A percentile compares a stretch with the other conserved stretches of the same genome.
Evolutionary conservation across 257 asterid species (phyloP).

Genomic region (Fraxinus pennsylvanica): DNA sequence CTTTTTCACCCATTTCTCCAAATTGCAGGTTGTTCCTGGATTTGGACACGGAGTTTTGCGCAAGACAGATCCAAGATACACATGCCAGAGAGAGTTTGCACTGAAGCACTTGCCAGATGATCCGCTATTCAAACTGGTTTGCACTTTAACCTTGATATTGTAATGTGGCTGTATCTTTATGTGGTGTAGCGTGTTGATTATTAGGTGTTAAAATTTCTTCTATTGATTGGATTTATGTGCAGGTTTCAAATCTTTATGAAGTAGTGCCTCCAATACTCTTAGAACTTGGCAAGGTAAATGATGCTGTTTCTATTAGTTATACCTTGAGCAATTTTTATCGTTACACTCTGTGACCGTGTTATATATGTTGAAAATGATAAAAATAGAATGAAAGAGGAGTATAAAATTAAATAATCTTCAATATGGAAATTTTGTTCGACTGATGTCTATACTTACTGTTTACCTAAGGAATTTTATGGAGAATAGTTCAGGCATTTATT

Average conservation of each 20-base stretch:
- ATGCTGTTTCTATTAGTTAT: background rate
- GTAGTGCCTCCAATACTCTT: slow-evolving; percentile 84
- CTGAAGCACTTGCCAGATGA: slow-evolving; percentile 89
- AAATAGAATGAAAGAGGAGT: background rate
- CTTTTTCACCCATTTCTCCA: background rate
- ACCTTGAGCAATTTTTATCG: background rate
- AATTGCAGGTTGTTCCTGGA: slow-evolving; percentile 87
- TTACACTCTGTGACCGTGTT: slow-evolving; percentile 10
- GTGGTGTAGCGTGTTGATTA: background rate
- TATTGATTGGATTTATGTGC: slow-evolving; percentile 10
- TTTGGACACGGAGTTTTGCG: slow-evolving; percentile 92
- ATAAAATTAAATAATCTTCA: background rate
- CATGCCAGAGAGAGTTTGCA: slow-evolving; percentile 91
- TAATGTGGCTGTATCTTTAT: slow-evolving; percentile 3
- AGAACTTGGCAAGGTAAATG: slow-evolving; percentile 83
- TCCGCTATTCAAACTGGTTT: slow-evolving; percentile 83
- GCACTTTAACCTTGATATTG: slow-evolving; percentile 22
- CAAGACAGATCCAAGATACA: slow-evolving; percentile 91
- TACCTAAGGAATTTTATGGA: background rate
- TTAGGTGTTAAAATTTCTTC: background rate
- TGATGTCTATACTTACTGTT: background rate
- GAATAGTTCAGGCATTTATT: background rate
- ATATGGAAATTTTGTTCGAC: background rate
- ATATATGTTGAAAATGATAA: background rate
- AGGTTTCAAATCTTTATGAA: slow-evolving; percentile 78